Percentiles rank a stretch among this genome's conserved stretches.
Conservation (phyloP, 495 filamentous ascomycete species). For the Hypoxylon crocopeplum region DNA sequence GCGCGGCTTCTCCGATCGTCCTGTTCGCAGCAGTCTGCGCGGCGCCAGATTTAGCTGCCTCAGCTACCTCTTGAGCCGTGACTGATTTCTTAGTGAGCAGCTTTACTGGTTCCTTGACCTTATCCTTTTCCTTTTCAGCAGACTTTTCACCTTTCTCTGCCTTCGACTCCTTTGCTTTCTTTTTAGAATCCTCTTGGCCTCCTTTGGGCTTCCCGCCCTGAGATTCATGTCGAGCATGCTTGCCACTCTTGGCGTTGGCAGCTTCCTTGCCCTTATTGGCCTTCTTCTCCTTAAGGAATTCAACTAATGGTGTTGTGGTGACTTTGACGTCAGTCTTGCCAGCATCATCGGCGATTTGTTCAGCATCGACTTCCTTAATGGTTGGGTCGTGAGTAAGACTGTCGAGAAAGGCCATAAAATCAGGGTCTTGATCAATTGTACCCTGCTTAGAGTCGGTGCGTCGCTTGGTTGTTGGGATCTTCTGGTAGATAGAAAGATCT, state of each 20-base stretch:
- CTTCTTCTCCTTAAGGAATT: conserved; percentile 89
- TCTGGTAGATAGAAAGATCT: conserved; percentile 83
- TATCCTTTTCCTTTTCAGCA: conserved; percentile 49
- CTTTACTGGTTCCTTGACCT: conserved; percentile 77
- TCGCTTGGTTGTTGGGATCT: conserved; percentile 70
- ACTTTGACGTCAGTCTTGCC: conserved; percentile 67
- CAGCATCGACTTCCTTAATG: conserved; percentile 50
- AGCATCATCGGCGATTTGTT: conserved; percentile 59
- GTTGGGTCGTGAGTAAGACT: conserved; percentile 78
- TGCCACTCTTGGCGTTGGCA: conserved; percentile 53
- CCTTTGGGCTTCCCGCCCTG: conserved; percentile 59
- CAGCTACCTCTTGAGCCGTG: conserved; percentile 58
- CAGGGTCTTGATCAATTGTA: conserved; percentile 92
- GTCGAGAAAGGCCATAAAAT: conserved; percentile 93
- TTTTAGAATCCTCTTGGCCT: conserved; percentile 58
- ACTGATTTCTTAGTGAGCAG: conserved; percentile 75
- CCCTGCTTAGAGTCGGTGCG: conserved; percentile 86
- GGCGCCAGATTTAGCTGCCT: conserved; percentile 50
- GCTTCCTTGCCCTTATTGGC: conserved; percentile 82
- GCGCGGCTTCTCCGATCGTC: conserved; percentile 38
- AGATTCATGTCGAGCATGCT: conserved; percentile 56
- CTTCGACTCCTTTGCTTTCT: conserved; percentile 65
- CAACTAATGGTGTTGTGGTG: conserved; percentile 85
- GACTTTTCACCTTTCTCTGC: conserved; percentile 63
- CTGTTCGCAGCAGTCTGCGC: conserved; percentile 43